Conservation (phyloP, 2,329 filamentous ascomycete genomes). For the Chaetomiaceae sp. region DNA sequence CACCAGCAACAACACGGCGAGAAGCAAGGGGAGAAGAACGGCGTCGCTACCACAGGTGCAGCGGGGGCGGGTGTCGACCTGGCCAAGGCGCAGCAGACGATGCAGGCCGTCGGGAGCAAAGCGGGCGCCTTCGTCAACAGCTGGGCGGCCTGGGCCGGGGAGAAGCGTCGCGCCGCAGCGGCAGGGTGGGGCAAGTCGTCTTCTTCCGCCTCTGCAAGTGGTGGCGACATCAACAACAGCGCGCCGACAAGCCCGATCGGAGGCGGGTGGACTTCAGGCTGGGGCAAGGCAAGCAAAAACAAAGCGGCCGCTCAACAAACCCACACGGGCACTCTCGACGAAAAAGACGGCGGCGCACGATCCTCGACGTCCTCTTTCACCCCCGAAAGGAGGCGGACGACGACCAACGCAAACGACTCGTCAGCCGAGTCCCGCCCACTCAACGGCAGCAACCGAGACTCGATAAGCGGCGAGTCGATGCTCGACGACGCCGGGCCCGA, state of each 20-base stretch:
- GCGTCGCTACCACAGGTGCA: background rate
- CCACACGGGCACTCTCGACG: too few relatives aligned
- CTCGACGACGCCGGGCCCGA: slow-evolving; percentile 15
- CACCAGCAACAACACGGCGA: background rate
- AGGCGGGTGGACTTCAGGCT: slow-evolving; percentile 33
- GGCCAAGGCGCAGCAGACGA: slow-evolving; percentile 42
- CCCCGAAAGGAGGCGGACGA: background rate
- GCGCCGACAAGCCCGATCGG: background rate
- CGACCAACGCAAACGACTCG: too few relatives aligned
- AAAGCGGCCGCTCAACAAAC: too few relatives aligned
- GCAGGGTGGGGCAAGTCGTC: slow-evolving; percentile 40
- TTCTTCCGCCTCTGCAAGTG: slow-evolving; percentile 2
- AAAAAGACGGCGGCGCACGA: too few relatives aligned
- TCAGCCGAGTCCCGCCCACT: too few relatives aligned
- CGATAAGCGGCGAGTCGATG: slow-evolving; percentile 24
- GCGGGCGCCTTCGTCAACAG: slow-evolving; percentile 63
- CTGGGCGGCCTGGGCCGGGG: slow-evolving; percentile 66
- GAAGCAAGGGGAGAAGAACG: slow-evolving; percentile 8
- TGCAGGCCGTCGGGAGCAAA: slow-evolving; percentile 47
- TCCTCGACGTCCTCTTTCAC: too few relatives aligned
- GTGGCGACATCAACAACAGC: slow-evolving; percentile 1
- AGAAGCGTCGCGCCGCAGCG: slow-evolving; percentile 51
- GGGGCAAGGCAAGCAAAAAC: slow-evolving; percentile 23
- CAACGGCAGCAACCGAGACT: slow-evolving; percentile 5
- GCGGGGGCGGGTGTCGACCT: slow-evolving; percentile 30